Evolutionary conservation across 345 rosid genomes (phyloP), one percentile per base, ranked within the genome.

Genomic region (Acer yangbiense): DNA sequence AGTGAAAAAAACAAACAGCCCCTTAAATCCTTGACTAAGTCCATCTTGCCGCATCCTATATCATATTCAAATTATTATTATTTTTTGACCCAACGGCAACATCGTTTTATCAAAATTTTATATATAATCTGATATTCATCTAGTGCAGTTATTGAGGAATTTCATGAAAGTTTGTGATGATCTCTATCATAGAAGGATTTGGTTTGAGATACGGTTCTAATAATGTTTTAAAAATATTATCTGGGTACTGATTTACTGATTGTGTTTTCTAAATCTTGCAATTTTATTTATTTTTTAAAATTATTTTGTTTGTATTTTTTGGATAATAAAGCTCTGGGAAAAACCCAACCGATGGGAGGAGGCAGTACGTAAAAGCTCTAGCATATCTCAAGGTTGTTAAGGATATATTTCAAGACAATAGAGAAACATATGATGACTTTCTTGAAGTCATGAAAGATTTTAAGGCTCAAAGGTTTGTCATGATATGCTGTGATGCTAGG

Each of bases 381-480:
- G 86, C 98, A 10, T 96, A 96, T 76, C 95, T 94, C 57, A 96
- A 94, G 73, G 97, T 95, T 3, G 98, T 96, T 58, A 92, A 92
- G 80, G 97, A 91, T 67, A 90, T 88, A 46, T 91, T 91, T 85
- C 97, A 89, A 74, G 97, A 96, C 69, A 89, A 90, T 68, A 88
- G 89, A 73, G 99, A 92, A 25, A 94, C 91, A 65, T 96, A 96
- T 73, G 98, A 94, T 32, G 93, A 86, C 48, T 96, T 94, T 81
- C 97, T 96, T 77, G 97, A 96, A 80, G 98, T 96, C 68, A 96
- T 96, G 99, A 96, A 94, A 80, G 98, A 94, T 83, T 96, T 96
- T 71, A 94, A 92, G 86, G 97, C 97, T 73, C 99, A 96, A 75
- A 92, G 98, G 99, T 94, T 65, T 77, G 12, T 77, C 75, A 39